Evolutionary conservation across 2,329 filamentous ascomycete species (phyloP).

Genomic region (Hortaea werneckii): DNA sequence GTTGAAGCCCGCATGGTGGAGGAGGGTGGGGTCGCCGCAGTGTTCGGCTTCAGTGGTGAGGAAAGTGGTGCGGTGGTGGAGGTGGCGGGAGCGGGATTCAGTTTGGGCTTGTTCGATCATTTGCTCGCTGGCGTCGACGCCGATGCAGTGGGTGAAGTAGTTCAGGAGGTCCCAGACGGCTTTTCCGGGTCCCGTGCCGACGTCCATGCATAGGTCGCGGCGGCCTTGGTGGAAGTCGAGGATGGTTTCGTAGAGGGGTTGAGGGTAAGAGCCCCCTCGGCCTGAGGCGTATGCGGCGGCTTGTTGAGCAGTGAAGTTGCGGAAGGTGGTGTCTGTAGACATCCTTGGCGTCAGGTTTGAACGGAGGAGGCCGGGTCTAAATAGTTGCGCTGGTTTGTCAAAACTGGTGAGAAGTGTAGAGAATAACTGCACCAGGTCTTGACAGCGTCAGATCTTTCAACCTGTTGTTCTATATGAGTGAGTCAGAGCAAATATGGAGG

Average conservation of each 20-base stretch:
- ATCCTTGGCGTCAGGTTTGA: not conserved
- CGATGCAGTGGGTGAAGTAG: conserved; percentile 38
- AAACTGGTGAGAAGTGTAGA: too few relatives aligned
- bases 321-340: conserved; percentile 35
- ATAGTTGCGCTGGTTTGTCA: too few relatives aligned
- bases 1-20: not conserved
- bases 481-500: too few relatives aligned
- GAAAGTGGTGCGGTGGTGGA: conserved; percentile 8
- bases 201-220: conserved; percentile 37
- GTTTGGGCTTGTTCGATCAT: conserved; percentile 40
- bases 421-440: too few relatives aligned
- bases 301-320: conserved; percentile 34
- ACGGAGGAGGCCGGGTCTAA: too few relatives aligned
- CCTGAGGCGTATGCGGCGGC: conserved; percentile 35
- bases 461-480: too few relatives aligned
- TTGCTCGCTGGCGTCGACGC: conserved; percentile 44
- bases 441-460: too few relatives aligned
- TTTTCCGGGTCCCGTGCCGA: conserved; percentile 49
- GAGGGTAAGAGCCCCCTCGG: conserved; percentile 34
- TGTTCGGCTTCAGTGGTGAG: conserved; percentile 8
- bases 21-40: not conserved
- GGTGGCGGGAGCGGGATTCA: conserved; percentile 2
- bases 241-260: conserved; percentile 38
- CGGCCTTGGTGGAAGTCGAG: conserved; percentile 38
- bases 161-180: conserved; percentile 37